Base-by-base conservation (phyloP, 441 rosid genomes). In the Arabidopsis lyrata region DNA sequence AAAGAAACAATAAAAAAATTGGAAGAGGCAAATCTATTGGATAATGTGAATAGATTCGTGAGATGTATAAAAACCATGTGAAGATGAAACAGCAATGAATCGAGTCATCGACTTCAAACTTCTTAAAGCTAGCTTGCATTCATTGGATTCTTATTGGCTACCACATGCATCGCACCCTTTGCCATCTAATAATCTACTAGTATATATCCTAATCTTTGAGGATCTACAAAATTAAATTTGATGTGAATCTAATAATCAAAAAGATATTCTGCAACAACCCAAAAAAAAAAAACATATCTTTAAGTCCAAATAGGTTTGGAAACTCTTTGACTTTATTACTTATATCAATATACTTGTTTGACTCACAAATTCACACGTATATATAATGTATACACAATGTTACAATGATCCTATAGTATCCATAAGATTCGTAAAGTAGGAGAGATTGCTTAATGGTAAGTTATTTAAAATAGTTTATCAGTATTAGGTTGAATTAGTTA, bases 41-140 rank as follows among this genome's bases (percentile, higher is more conserved):
- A 59, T 66, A 72, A 66, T 77, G 80, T 77, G 77, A 59, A 50
- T 59, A 66, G 73, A 77, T 72, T 77, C 68, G 49, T 65, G 45
- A 55, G 60, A 69, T 76, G 75, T 68, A 68, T 72, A 73, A 68
- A 69, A 69, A 69, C 66, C 73, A 77, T 77, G 76, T 70, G 80
- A 71, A 38, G 72, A 57, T 70, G 75, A 70, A 76, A 32, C 42
- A 70, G 36, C 70, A 69, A 69, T 63, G 60, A 76, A 69, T 76
- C 68, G 52, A 56, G 48, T 70, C 31, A 68, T 75, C 68, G 52
- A 56, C 55, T 70, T 39, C 15, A 16, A 70, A 22, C 47, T 64
- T 59, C 34, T 31, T 39, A 63, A 63, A 45, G 48, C 64, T 69
- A 45, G 48, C 64, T 63, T 29, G 32, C 55, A 70, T 57, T 2